Evolutionary conservation across 2,329 filamentous ascomycete species (phyloP), one percentile per base, ranked within the genome.

Genomic region (Calonectria crousiana): DNA sequence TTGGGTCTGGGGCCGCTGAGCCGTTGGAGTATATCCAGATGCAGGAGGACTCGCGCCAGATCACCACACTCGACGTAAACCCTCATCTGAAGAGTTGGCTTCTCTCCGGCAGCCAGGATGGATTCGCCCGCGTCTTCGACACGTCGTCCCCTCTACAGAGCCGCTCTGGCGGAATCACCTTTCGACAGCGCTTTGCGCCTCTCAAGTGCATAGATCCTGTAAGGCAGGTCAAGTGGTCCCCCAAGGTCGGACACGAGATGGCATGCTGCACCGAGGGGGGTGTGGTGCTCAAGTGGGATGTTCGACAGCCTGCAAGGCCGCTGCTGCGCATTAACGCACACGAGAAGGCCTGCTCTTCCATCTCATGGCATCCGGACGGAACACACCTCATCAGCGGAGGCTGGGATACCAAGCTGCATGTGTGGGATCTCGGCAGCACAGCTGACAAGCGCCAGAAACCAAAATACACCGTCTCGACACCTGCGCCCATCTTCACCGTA

Each of bases 351-450:
- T 91, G 90, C 78, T 87, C 89, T 2, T 88, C 90, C 0, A 90
- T 93, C 53, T 88, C 90, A 4, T 94, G 92, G 92, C 92, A 94
- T 77, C 90, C 91, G 0, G 92, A 94, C 79, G 92, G 92, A 18
- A 87, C 89, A n/a, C 91, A 94, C 78, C 84, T 93, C 14, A 87
- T 92, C 64, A 93, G 91, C 75, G 91, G 89, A 6, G 92, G 92
- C 9, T 86, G 89, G 76, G 92, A 94, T 80, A 88, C 88, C 73
- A 90, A 89, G 68, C 90, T 92, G 49, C 88, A 92, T 78, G 90
- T 93, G 8, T 94, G 92, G 92, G 91, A 94, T 78, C 83, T 93
- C 72, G 90, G 90, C 6, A 87, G 85, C 67, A 87, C 86, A 9
- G 90, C 89, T 20, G 91, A 93, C 77, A 91, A 92, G 82, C 87